A percentile compares a stretch with the other conserved stretches of the same genome.
phyloP scores from a whole-genome alignment of 2,329 filamentous ascomycete species.

The Trichoderma asperellum region DNA sequence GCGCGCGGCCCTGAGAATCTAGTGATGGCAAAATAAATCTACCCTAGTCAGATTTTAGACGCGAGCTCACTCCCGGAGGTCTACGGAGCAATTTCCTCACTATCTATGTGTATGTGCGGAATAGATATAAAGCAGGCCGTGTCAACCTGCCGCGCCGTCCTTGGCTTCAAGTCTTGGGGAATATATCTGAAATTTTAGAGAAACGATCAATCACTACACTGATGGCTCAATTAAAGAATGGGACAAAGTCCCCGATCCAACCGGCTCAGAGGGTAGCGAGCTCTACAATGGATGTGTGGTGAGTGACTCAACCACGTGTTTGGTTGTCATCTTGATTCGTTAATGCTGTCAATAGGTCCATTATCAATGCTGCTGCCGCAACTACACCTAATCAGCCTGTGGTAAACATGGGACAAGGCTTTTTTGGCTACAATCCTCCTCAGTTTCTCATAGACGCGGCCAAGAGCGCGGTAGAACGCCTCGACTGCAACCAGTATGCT shows the following conservation, averaged over 20 bases:
- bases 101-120: background rate
- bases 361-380: constrained; percentile 18
- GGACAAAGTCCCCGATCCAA: constrained; percentile 14
- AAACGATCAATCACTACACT: background rate
- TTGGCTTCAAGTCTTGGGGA: background rate
- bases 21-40: constrained; percentile 10
- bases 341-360: background rate
- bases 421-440: constrained; percentile 19
- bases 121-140: constrained; percentile 12
- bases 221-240: constrained; percentile 7
- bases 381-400: constrained; percentile 3
- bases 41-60: constrained; percentile 21
- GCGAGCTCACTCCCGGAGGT: background rate
- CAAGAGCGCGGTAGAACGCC: constrained; percentile 4
- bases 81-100: background rate
- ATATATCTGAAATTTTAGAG: background rate
- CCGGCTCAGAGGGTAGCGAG: background rate
- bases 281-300: constrained; percentile 8
- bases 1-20: background rate
- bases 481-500: constrained; percentile 18
- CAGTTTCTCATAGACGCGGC: constrained; percentile 19
- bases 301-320: background rate
- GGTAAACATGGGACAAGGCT: constrained; percentile 19
- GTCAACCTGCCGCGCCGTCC: background rate
- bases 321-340: background rate